Conservation (phyloP, 139 green algal genomes). For the Chlamydomonas schloesseri region DNA sequence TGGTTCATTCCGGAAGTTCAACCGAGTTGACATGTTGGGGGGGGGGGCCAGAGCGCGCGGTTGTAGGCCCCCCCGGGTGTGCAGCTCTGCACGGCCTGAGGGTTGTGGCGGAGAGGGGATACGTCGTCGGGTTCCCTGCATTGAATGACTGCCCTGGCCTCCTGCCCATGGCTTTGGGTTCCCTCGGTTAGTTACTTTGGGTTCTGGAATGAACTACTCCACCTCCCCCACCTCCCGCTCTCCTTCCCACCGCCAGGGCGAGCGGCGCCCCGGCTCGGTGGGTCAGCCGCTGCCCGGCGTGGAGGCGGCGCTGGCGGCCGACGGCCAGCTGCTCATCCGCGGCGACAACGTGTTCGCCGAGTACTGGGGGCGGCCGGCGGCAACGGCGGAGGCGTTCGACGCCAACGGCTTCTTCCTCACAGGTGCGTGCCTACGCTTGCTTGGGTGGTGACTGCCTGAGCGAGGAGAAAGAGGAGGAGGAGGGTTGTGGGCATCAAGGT, state of each 20-base stretch:
- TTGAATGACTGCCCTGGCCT: background rate
- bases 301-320: constrained; percentile 60
- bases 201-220: too few relatives aligned
- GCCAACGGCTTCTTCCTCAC: constrained; percentile 91
- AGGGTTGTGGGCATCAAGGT: background rate
- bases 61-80: too few relatives aligned
- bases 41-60: too few relatives aligned
- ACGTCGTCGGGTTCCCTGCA: too few relatives aligned
- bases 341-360: constrained; percentile 86
- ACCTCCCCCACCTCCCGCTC: background rate
- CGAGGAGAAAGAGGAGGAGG: background rate
- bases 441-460: background rate
- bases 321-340: constrained; percentile 80
- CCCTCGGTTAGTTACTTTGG: too few relatives aligned
- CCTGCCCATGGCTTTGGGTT: background rate
- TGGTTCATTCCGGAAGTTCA: background rate
- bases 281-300: constrained; percentile 89
- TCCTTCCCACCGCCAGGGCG: constrained; percentile 40
- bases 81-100: too few relatives aligned
- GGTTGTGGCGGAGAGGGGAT: too few relatives aligned
- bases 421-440: constrained; percentile 64
- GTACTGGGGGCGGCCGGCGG: constrained; percentile 88
- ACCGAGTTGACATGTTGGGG: too few relatives aligned
- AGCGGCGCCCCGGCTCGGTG: constrained; percentile 82
- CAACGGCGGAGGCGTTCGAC: constrained; percentile 86